Evolutionary conservation across 345 rosid genomes (phyloP).

Genomic region (Eucalyptus coolabah): DNA sequence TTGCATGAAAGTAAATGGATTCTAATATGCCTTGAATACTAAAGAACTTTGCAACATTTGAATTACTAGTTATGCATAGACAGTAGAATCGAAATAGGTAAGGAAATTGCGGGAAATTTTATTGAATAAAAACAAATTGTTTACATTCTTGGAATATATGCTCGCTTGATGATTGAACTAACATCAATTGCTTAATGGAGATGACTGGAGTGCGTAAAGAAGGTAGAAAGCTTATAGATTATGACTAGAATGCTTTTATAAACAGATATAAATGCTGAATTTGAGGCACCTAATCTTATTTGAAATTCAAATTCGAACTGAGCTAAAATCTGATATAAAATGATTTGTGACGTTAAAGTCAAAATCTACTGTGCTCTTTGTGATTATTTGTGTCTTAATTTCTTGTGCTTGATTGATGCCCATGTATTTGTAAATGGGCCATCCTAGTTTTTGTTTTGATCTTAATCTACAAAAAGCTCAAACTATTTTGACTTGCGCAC

Average conservation of each 20-base stretch:
- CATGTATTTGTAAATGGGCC: not conserved
- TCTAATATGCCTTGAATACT: not conserved
- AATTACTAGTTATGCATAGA: not conserved
- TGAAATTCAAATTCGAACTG: not conserved
- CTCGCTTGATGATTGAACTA: not conserved
- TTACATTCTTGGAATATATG: not conserved
- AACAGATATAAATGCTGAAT: not conserved
- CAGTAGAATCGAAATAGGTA: not conserved
- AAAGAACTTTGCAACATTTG: not conserved
- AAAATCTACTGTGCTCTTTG: not conserved
- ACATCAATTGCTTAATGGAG: not conserved
- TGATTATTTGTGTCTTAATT: not conserved
- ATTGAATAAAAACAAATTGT: not conserved
- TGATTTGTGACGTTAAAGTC: not conserved
- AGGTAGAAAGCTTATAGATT: not conserved
- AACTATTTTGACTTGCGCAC: too few species aligned
- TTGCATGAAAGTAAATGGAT: not conserved
- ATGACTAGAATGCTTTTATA: not conserved
- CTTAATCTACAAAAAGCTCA: not conserved
- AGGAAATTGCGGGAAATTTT: not conserved
- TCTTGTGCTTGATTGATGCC: not conserved
- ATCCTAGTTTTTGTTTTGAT: not conserved
- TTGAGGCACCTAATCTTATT: not conserved
- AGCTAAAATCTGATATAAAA: not conserved
- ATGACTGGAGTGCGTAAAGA: not conserved